Conservation (phyloP, 1,284 basidiomycete genomes). For the Rhodotorula sp. region DNA sequence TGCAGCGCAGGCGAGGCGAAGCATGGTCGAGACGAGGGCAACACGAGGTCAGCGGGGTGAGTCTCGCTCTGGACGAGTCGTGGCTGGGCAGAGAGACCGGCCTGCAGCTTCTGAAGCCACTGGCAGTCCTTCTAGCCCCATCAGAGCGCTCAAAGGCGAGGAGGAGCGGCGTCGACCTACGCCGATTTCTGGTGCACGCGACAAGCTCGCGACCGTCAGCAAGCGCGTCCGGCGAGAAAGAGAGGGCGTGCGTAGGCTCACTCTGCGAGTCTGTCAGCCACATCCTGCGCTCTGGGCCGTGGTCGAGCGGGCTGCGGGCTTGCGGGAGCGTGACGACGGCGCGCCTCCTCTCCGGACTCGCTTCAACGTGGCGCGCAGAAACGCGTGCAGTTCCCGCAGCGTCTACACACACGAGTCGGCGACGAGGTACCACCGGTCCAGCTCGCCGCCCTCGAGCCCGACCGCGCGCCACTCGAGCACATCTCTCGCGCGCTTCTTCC, state of each 20-base stretch:
- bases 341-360: background rate
- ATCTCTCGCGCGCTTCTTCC: conserved; percentile 27
- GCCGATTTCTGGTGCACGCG: conserved; percentile 70
- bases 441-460: conserved; percentile 21
- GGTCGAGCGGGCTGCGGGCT: background rate
- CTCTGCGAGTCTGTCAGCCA: conserved; percentile 71
- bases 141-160: too few species aligned
- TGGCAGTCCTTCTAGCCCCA: too few species aligned
- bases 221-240: background rate
- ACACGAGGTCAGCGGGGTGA: background rate
- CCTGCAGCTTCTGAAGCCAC: too few species aligned
- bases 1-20: conserved; percentile 9
- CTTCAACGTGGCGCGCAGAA: background rate
- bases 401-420: conserved; percentile 14
- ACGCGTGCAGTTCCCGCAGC: background rate
- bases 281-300: conserved; percentile 53
- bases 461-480: conserved; percentile 40
- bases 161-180: conserved; percentile 9
- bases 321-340: background rate
- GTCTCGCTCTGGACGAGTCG: background rate
- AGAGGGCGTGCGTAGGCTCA: conserved; percentile 47
- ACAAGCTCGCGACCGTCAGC: background rate
- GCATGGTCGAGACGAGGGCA: conserved; percentile 41
- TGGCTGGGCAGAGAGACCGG: too few species aligned
- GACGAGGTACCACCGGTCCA: conserved; percentile 41